Conservation (phyloP, 2,329 filamentous ascomycete species). For the Orbilia brochopaga region DNA sequence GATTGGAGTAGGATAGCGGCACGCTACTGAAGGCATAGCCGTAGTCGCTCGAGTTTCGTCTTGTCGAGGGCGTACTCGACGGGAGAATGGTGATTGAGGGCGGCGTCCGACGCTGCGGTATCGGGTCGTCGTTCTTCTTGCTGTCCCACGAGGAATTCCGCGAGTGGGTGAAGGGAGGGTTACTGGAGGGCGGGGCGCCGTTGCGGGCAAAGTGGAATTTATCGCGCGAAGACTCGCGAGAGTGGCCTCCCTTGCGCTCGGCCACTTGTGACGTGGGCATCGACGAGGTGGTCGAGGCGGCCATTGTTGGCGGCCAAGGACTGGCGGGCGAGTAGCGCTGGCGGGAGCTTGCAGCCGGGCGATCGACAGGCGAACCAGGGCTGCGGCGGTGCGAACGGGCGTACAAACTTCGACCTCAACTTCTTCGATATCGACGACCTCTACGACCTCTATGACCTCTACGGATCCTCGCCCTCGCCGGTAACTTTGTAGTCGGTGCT, state of each 20-base stretch:
- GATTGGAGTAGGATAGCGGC: slow-evolving; percentile 34
- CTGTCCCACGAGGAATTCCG: slow-evolving; percentile 46
- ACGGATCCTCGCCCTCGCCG: no score
- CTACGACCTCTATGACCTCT: no score
- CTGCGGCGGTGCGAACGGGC: background rate
- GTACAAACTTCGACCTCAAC: no score
- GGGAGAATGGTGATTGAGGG: slow-evolving; percentile 41
- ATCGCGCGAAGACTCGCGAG: slow-evolving; percentile 38
- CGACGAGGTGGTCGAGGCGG: slow-evolving; percentile 41
- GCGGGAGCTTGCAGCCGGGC: slow-evolving; percentile 8
- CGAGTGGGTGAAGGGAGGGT: slow-evolving; percentile 23
- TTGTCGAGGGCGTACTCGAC: slow-evolving; percentile 39
- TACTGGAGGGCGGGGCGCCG: slow-evolving; percentile 1
- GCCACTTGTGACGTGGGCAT: slow-evolving; percentile 42
- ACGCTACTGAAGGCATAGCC: slow-evolving; percentile 28
- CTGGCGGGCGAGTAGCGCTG: background rate
- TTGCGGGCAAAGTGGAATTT: slow-evolving; percentile 26
- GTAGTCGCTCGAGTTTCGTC: slow-evolving; percentile 44
- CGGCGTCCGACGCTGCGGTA: slow-evolving; percentile 34
- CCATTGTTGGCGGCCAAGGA: slow-evolving; percentile 15
- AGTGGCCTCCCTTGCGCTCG: slow-evolving; percentile 35
- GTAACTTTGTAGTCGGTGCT: background rate
- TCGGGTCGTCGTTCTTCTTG: slow-evolving; percentile 47
- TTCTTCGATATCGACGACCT: no score
- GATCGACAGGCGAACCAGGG: slow-evolving; percentile 13